Base-by-base conservation (phyloP, 805 yeast species). In the Candida stauntonica region DNA sequence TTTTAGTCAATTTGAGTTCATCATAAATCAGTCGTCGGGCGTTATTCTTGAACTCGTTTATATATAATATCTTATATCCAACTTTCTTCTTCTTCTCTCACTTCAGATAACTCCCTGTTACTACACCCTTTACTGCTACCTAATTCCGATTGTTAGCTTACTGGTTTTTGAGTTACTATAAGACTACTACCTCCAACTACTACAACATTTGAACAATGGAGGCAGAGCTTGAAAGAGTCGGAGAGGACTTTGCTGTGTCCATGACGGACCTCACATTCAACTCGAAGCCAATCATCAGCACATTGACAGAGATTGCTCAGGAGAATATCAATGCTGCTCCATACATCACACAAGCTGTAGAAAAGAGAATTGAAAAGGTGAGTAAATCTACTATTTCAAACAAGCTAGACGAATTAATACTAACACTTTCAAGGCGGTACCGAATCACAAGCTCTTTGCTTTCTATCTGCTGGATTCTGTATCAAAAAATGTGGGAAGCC, bases 391-490 rank as follows among this genome's bases (percentile, higher is more conserved):
- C 17, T 6, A 21, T 13, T 18, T n/a, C 17, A n/a, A 12, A 21
- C 11, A 21, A 12, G 24, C 24, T 21, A 8, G 11, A 12, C 12
- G 24, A 21, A 9, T 29, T 13, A 31, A 30, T 7, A 5, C 23
- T 23, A 20, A 16, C 34, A 39, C 47, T 46, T 42, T 43, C 50
- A 34, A 60, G 58, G 79, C 93, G 53, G 74, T 85, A 3, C 97
- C 97, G 2, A 72, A 75, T 11, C 89, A 86, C 48, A 93, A 93
- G 61, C 70, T 93, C 33, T 93, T 76, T 51, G 79, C 93, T 4
- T 70, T 93, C 44, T 93, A 91, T 57, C 70, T 91, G 32, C 63
- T 93, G 39, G 98, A 93, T 60, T 88, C 97, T 14, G 84, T 93
- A 33, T 84, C 91, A 63, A 93, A 93, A 61, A 86, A 81, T 53